Percentiles rank a stretch among this genome's conserved stretches.
phyloP scores from a whole-genome alignment of 345 rosid species.

The Brassica cretica region DNA sequence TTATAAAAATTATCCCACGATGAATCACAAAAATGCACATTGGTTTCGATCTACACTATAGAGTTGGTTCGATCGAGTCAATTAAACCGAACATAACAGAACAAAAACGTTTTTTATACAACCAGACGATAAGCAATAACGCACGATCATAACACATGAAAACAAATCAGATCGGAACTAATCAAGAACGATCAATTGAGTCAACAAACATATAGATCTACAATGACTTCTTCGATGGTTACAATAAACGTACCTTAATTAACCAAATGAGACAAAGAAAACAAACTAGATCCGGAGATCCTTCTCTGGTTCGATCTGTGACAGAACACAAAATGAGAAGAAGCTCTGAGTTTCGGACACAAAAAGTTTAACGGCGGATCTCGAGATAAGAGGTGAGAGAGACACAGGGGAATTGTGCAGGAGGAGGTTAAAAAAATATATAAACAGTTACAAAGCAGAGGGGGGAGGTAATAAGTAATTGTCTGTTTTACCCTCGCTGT shows the following conservation, averaged over 20 bases:
- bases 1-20: neutral
- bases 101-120: slow-evolving; percentile 10
- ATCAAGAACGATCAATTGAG: neutral
- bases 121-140: neutral
- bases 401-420: slow-evolving; percentile 37
- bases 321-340: slow-evolving; percentile 9
- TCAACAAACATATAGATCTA: slow-evolving; percentile 39
- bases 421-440: slow-evolving; percentile 33
- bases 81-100: neutral
- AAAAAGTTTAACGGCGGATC: slow-evolving; percentile 36
- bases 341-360: slow-evolving; percentile 20
- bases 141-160: neutral
- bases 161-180: neutral
- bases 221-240: neutral
- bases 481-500: neutral
- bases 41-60: slow-evolving; percentile 26
- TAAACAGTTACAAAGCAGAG: slow-evolving; percentile 15
- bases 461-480: neutral
- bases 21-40: slow-evolving; percentile 15
- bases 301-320: slow-evolving; percentile 13
- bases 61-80: no score
- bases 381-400: slow-evolving; percentile 23
- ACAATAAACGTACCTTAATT: slow-evolving; percentile 21
- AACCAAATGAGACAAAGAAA: neutral
- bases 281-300: slow-evolving; percentile 25